Base-by-base conservation (phyloP, 148 eudicot species). In the Camellia granthamiana region DNA sequence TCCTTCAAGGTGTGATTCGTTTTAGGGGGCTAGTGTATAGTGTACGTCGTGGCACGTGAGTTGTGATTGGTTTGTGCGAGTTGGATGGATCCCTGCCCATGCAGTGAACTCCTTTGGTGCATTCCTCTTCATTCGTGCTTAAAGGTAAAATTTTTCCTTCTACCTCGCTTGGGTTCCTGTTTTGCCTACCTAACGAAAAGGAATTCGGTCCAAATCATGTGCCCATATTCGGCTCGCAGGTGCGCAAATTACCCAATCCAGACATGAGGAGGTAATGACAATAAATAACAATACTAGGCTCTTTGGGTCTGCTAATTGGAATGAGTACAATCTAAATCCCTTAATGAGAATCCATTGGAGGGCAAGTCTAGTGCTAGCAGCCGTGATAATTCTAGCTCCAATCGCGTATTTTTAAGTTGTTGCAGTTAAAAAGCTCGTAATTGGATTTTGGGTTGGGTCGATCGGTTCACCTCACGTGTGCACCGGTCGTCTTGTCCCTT, bases 281-380 rank as follows among this genome's bases (percentile, higher is more conserved):
- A 64, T 64, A 64, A 64, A 64, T 64, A 64, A 79, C 67, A 82
- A 83, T 79, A 79, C 60, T 52, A 19, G 76, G 75, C 75, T 74
- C 74, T 23, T 58, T 10, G 62, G 72, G 60, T 73, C 72, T 62
- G 52, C 72, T 51, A 73, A 73, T 60, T 79, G 58, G 76, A 79
- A 81, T 55, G 79, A 75, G 67, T 75, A 81, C 65, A 75, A 81
- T 78, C 79, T 79, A 78, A 78, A 72, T 77, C 72, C 65, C 76
- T 62, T 78, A 71, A 78, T 21, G 58, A 78, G 66, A 66, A 82
- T 82, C 73, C 72, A 82, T 78, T 78, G 51, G 42, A 64, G 68
- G 42, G 68, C 42, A 64, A 64, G 68, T 64, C 42, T 64, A 6
- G 68, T 64, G 68, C 68, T 42, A 64, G 42, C 9, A 23, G 42